Conservation (phyloP, 2,329 filamentous ascomycete genomes). For the Curvularia spicifera region DNA sequence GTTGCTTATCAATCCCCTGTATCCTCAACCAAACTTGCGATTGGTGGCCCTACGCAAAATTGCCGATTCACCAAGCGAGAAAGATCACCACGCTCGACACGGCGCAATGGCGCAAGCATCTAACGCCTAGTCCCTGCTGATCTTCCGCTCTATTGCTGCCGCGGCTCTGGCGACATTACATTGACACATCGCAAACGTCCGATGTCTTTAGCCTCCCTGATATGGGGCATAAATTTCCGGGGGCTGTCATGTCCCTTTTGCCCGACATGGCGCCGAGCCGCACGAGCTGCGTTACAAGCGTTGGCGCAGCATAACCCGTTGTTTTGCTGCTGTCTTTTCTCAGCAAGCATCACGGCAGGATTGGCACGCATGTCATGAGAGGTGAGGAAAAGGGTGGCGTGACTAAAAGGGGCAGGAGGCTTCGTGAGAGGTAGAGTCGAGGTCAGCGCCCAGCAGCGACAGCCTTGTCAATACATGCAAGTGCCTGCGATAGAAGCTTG, state of each 20-base stretch:
- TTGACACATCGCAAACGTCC: slow-evolving; percentile 9
- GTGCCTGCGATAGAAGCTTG: not conserved
- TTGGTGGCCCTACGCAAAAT: slow-evolving; percentile 13
- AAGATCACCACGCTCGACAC: slow-evolving; percentile 7
- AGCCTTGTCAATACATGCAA: not conserved
- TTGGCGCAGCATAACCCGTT: not conserved
- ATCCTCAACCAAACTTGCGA: slow-evolving; percentile 2
- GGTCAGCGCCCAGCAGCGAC: not conserved
- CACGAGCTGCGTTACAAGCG: slow-evolving; percentile 1
- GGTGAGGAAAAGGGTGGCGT: not conserved
- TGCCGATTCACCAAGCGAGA: slow-evolving; percentile 1
- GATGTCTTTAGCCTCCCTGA: not conserved
- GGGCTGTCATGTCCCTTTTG: not conserved
- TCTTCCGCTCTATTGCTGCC: slow-evolving; percentile 10
- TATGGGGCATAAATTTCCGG: slow-evolving; percentile 7
- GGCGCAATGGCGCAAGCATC: slow-evolving; percentile 11
- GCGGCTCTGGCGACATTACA: not conserved
- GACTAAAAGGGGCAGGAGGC: slow-evolving; percentile 2
- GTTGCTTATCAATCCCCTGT: slow-evolving; percentile 3
- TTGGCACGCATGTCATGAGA: not conserved
- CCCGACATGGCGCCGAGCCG: slow-evolving; percentile 15
- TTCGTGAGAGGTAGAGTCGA: not conserved
- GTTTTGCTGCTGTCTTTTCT: not conserved
- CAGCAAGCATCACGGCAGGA: not conserved
- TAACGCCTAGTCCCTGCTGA: slow-evolving; percentile 8